phyloP scores from a whole-genome alignment of 2,329 filamentous ascomycete genomes.

The Cladosporium sphaerospermum region DNA sequence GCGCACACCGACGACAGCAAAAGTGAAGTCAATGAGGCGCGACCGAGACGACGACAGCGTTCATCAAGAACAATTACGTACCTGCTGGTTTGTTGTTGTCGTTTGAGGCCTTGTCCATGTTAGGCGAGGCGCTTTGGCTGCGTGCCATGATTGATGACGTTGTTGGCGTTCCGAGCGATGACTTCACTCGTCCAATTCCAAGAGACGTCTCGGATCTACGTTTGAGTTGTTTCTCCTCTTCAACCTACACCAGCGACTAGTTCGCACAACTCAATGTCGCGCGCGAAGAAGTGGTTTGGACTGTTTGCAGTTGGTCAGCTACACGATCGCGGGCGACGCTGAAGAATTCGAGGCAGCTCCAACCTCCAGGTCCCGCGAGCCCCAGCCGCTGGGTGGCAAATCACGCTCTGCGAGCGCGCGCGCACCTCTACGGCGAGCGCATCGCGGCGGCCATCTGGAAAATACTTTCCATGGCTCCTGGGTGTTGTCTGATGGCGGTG shows the following conservation, averaged over 20 bases:
- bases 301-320: neutral
- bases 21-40: neutral
- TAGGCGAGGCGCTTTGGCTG: slow-evolving; percentile 7
- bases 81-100: slow-evolving; percentile 5
- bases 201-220: neutral
- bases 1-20: neutral
- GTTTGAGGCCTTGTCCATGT: neutral
- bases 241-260: neutral
- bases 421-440: neutral
- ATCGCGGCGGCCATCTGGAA: neutral
- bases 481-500: neutral
- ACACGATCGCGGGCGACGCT: neutral
- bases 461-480: neutral
- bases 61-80: neutral
- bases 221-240: neutral
- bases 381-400: slow-evolving; percentile 5
- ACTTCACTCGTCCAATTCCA: neutral
- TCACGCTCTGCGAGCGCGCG: slow-evolving; percentile 1
- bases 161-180: neutral
- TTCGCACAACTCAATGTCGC: neutral
- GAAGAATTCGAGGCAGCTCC: slow-evolving; percentile 8
- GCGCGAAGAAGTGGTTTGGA: neutral
- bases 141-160: slow-evolving; percentile 5
- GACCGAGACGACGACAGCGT: neutral
- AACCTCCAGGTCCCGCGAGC: slow-evolving; percentile 9